phyloP scores from a whole-genome alignment of 495 filamentous ascomycete genomes.

The Clavariopsis aquatica region DNA sequence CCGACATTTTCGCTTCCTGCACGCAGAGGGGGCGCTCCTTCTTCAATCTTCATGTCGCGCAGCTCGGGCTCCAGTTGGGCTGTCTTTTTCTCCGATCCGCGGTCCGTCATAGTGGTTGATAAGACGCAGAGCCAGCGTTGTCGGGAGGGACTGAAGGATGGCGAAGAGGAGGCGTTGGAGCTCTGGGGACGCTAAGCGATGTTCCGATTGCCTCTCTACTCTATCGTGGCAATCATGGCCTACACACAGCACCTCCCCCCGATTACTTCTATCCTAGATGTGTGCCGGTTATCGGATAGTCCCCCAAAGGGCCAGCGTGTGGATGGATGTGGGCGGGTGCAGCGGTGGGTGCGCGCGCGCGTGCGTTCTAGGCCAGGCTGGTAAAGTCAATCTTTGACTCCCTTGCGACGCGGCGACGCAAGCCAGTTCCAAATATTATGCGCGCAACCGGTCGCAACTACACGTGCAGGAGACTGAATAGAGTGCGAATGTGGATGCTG shows the following conservation, averaged over 20 bases:
- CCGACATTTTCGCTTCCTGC: constrained; percentile 15
- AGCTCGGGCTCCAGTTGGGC: constrained; percentile 41
- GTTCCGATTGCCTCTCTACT: constrained; percentile 36
- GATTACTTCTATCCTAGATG: neutral
- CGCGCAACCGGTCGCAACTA: constrained; percentile 9
- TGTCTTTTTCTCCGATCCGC: constrained; percentile 37
- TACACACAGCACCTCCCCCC: constrained; percentile 9
- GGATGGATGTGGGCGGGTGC: neutral
- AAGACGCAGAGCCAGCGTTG: constrained; percentile 12
- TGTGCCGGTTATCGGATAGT: neutral
- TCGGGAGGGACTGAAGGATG: constrained; percentile 17
- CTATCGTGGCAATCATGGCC: constrained; percentile 31
- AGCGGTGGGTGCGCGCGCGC: neutral
- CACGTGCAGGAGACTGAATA: neutral
- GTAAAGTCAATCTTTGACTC: neutral
- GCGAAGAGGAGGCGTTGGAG: constrained; percentile 29
- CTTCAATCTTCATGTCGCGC: constrained; percentile 43
- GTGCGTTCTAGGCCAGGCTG: neutral
- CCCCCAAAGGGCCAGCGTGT: neutral
- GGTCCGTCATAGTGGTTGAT: constrained; percentile 42
- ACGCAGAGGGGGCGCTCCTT: constrained; percentile 33
- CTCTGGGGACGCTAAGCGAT: constrained; percentile 36
- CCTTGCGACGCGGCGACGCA: neutral
- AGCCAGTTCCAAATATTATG: constrained; percentile 1
- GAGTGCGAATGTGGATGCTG: constrained; percentile 1